A percentile compares a stretch with the other conserved stretches of the same genome.
Conservation (phyloP, 1,284 basidiomycete species). For the Tilletia horrida region DNA sequence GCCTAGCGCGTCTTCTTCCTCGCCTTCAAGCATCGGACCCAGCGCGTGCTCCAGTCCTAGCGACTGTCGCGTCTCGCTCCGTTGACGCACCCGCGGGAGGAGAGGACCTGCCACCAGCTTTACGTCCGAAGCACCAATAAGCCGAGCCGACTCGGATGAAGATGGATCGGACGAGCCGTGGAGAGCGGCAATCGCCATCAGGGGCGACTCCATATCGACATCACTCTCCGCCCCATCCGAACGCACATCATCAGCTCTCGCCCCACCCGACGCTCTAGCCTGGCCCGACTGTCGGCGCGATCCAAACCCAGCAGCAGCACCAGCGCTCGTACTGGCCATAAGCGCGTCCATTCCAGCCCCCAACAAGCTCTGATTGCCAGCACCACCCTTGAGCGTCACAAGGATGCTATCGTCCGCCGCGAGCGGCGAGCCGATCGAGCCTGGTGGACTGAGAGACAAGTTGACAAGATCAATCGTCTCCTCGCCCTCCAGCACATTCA, state of each 20-base stretch:
- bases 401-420: not conserved
- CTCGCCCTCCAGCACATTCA: not conserved
- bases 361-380: not conserved
- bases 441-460: constrained; percentile 3
- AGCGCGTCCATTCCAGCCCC: not conserved
- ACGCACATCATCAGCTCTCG: not conserved
- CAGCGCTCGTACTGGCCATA: not conserved
- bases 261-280: not conserved
- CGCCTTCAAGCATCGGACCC: not conserved
- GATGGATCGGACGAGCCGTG: not conserved
- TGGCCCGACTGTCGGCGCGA: not conserved
- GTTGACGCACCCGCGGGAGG: not conserved
- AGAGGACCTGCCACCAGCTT: not conserved
- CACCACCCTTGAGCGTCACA: no score
- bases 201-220: constrained; percentile 10
- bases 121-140: not conserved
- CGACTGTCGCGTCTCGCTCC: not conserved
- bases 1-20: not conserved
- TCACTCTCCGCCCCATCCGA: constrained; percentile 1
- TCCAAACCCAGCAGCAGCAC: not conserved
- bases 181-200: constrained; percentile 3
- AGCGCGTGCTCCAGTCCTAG: not conserved
- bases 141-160: no score
- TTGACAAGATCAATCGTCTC: constrained; percentile 14
- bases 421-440: constrained; percentile 3